Evolutionary conservation across 331 rosid genomes (phyloP).

Genomic region (Quercus phellos): DNA sequence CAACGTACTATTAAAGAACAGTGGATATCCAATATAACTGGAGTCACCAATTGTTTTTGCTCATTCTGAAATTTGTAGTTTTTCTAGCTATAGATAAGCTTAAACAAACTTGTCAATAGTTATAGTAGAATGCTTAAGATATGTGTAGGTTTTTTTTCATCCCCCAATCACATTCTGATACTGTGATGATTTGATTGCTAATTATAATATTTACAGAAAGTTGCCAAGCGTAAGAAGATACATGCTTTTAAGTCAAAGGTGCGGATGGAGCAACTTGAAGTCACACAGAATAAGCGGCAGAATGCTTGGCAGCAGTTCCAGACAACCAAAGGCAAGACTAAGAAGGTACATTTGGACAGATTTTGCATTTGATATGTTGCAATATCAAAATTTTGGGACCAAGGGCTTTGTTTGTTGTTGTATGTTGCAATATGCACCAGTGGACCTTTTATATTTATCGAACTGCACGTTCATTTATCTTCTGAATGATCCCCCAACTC

Average conservation of each 20-base stretch:
- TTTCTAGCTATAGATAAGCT: neutral
- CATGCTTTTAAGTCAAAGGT: conserved; percentile 95
- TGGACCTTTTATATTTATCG: too few relatives aligned
- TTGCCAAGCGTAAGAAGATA: conserved; percentile 85
- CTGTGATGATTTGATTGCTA: conserved; percentile 15
- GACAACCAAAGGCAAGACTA: conserved; percentile 84
- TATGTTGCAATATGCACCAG: neutral
- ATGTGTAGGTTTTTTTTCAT: neutral
- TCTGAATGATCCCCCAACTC: neutral
- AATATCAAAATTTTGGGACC: neutral
- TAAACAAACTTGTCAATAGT: neutral
- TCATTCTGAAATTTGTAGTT: neutral
- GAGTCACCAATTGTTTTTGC: neutral
- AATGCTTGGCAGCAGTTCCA: conserved; percentile 99
- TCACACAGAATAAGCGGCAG: conserved; percentile 92
- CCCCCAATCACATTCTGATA: neutral
- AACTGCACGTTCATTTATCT: neutral
- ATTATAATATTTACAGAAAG: conserved; percentile 52
- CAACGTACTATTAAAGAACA: neutral
- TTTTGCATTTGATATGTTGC: neutral
- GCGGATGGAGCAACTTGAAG: conserved; percentile 96
- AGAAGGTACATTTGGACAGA: conserved; percentile 54
- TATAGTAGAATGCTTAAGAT: neutral
- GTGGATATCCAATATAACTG: neutral
- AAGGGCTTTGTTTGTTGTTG: too few relatives aligned